Base-by-base conservation (phyloP, 2,329 filamentous ascomycete species). In the Claviceps monticola region DNA sequence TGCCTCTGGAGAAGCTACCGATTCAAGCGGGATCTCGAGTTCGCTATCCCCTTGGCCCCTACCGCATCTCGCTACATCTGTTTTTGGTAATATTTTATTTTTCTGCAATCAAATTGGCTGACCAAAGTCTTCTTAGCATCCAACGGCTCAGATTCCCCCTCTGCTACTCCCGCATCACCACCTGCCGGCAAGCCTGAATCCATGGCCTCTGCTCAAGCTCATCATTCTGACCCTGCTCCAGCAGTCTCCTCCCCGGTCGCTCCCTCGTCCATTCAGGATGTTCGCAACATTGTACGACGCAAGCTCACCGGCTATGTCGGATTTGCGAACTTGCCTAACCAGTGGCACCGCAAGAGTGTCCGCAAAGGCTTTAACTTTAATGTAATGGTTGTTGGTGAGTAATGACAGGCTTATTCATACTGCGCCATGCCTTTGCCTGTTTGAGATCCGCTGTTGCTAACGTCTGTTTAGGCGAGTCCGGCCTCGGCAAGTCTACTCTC, bases 301-400 rank as follows among this genome's bases (percentile, higher is more conserved):
- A 98, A 98, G 79, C 77, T 98, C 67, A 97, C 93, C 49, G 93
- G 93, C 66, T 98, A 97, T 64, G 93, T 98, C 64, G 93, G 93
- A 59, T 98, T 98, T 66, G 93, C 93, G 70, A 98, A 98, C 71
- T 74, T 98, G 67, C 93, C 93, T 58, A 98, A 98, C 75, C 93
- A 98, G 74, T 98, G 93, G 93, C 93, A 98, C 78, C 91, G 93
- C 72, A 98, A 98, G 85, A 96, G 90, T 82, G 93, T 98, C 65
- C 88, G 93, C 68, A 98, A 98, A 74, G 93, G 93, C 56, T 98
- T 98, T 82, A 98, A 97, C 81, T 98, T 98, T 80, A 98, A 98
- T 69, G 93, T 98, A 61, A 98, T 98, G 93, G 93, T 98, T 72
- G 93, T 98, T 73, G 93, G 93, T 97, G 78, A 66, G 90, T 84